Percentiles rank a stretch among this genome's conserved stretches.
These are phyloP conservation scores for Lactuca saligna DNA, from an alignment of 129 eudicot genomes.

Conservation along the genomic window DNA sequence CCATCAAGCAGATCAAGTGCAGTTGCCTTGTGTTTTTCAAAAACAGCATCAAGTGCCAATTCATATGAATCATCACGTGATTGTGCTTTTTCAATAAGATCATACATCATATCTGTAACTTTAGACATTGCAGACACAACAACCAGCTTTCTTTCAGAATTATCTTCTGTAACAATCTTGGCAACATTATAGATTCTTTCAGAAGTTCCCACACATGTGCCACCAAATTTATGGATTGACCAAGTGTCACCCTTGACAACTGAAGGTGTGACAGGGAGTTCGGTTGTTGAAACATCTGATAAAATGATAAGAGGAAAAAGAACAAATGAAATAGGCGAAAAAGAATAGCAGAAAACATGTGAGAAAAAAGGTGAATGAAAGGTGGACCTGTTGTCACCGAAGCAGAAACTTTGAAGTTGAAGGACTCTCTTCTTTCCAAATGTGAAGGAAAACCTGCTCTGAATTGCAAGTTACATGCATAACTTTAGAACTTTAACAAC, in stretches of 20 bases:
- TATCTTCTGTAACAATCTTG: constrained; percentile 58
- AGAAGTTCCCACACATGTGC: constrained; percentile 94
- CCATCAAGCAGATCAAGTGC: constrained; percentile 85
- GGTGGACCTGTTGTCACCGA: constrained; percentile 40
- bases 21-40: constrained; percentile 78
- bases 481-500: not conserved
- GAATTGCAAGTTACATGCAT: constrained; percentile 21
- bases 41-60: constrained; percentile 76
- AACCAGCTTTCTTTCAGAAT: constrained; percentile 80
- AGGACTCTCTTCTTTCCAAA: constrained; percentile 27
- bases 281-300: constrained; percentile 50
- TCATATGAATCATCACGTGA: constrained; percentile 73
- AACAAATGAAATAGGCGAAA: not conserved
- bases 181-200: constrained; percentile 86
- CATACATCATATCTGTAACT: constrained; percentile 99
- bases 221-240: constrained; percentile 98
- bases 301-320: not conserved
- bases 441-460: constrained; percentile 38
- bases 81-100: constrained; percentile 79
- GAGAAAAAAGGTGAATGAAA: not conserved
- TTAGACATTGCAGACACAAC: constrained; percentile 99
- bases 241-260: constrained; percentile 80
- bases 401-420: constrained; percentile 35
- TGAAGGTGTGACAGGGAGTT: constrained; percentile 41
- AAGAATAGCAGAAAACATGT: not conserved